Conservation (phyloP, 139 green algal genomes). For the Zygnema circumcarinatum region DNA sequence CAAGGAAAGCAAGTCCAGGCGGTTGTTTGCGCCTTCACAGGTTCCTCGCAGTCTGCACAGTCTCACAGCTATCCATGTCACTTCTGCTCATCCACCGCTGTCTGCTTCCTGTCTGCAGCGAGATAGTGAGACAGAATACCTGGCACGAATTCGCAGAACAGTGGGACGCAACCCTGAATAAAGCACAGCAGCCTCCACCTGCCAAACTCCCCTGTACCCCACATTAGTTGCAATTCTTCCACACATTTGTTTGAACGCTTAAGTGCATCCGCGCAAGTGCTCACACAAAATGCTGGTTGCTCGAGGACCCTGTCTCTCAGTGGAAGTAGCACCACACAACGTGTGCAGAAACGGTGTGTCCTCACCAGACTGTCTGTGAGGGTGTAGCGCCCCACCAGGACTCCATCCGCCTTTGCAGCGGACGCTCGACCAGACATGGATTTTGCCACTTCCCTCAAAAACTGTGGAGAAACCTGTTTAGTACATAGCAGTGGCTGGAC, state of each 20-base stretch:
- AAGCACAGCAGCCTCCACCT: slow-evolving; percentile 50
- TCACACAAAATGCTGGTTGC: neutral
- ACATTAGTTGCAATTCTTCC: slow-evolving; percentile 3
- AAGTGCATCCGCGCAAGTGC: neutral
- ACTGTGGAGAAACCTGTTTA: slow-evolving; percentile 36
- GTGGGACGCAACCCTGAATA: slow-evolving; percentile 42
- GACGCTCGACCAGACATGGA: neutral
- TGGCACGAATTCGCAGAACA: slow-evolving; percentile 34
- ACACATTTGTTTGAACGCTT: neutral
- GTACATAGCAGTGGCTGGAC: neutral
- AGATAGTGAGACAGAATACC: slow-evolving; percentile 34
- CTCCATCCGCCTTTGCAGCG: slow-evolving; percentile 8
- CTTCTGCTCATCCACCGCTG: too few species aligned
- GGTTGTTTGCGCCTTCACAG: slow-evolving; percentile 48
- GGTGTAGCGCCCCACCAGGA: slow-evolving; percentile 13
- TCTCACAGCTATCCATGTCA: neutral
- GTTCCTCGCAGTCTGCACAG: slow-evolving; percentile 42
- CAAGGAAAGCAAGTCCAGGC: slow-evolving; percentile 43
- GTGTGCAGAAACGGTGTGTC: neutral
- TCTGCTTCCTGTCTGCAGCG: neutral
- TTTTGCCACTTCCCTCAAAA: slow-evolving; percentile 31
- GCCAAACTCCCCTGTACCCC: slow-evolving; percentile 3
- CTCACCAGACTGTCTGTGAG: neutral
- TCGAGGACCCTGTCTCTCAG: neutral
- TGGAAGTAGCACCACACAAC: neutral